A percentile compares a stretch with the other conserved stretches of the same genome.
Evolutionary conservation across 1,284 basidiomycete genomes (phyloP).

Genomic region (Sanghuangporus weigelae): DNA sequence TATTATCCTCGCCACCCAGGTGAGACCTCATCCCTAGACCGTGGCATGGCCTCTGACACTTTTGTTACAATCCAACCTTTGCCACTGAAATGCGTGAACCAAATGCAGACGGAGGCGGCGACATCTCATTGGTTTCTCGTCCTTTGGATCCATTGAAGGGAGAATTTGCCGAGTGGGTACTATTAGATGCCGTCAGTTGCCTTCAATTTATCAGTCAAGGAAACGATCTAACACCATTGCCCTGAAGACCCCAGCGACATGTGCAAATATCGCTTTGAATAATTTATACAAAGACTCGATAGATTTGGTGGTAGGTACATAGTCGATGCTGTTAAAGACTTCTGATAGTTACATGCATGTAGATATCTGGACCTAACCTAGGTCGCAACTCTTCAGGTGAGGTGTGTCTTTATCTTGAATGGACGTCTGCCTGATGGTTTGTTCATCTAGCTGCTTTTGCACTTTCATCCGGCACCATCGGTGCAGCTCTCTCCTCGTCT

Average conservation of each 20-base stretch:
- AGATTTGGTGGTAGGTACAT: conserved; percentile 69
- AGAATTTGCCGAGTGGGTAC: conserved; percentile 84
- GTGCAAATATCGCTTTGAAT: conserved; percentile 83
- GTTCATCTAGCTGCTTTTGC: conserved; percentile 65
- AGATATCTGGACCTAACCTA: conserved; percentile 74
- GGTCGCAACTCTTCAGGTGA: conserved; percentile 78
- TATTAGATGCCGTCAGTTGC: conserved; percentile 71
- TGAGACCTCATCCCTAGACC: conserved; percentile 22
- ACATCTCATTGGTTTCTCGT: conserved; percentile 55
- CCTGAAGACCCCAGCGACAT: conserved; percentile 81
- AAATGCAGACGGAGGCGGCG: conserved; percentile 62
- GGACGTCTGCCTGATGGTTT: conserved; percentile 12
- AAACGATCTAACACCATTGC: background rate
- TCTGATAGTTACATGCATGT: conserved; percentile 9
- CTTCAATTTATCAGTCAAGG: background rate
- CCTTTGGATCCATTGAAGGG: conserved; percentile 54
- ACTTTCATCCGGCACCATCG: conserved; percentile 86
- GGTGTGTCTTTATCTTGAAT: conserved; percentile 15
- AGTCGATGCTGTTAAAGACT: background rate
- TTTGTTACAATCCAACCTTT: background rate
- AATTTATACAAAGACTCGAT: conserved; percentile 82
- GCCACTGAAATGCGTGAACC: conserved; percentile 10
- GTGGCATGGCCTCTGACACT: background rate
- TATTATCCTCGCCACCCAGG: conserved; percentile 74
- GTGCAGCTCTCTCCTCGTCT: conserved; percentile 80